phyloP scores from a whole-genome alignment of 2,329 filamentous ascomycete genomes.

The Thyridium curvatum region DNA sequence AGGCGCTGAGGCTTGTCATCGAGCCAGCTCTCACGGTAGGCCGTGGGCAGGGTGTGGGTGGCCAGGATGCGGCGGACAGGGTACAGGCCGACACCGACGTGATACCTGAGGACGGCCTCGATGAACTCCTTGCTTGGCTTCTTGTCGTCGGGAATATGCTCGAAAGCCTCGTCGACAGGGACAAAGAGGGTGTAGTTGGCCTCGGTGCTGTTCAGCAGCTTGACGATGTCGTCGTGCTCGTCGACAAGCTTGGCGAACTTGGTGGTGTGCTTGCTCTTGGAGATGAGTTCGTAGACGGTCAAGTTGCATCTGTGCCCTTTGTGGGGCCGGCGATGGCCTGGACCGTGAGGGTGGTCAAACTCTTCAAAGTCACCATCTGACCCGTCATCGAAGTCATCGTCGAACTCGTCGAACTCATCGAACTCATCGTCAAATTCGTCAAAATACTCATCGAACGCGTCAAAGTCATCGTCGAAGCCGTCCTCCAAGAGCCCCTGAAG shows the following conservation, averaged over 20 bases:
- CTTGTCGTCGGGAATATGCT: conserved; percentile 44
- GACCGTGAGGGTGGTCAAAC: background rate
- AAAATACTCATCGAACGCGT: too few relatives aligned
- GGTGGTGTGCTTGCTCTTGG: conserved; percentile 68
- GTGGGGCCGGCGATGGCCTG: conserved; percentile 11
- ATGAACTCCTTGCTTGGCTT: conserved; percentile 67
- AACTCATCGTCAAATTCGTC: too few relatives aligned
- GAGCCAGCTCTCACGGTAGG: conserved; percentile 51
- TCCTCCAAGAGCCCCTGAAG: too few relatives aligned
- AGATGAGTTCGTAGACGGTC: conserved; percentile 77
- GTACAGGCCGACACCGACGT: conserved; percentile 63
- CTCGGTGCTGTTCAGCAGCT: conserved; percentile 66
- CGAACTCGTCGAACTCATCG: background rate
- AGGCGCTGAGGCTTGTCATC: conserved; percentile 67
- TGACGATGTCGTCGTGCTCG: conserved; percentile 64
- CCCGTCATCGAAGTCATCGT: too few relatives aligned
- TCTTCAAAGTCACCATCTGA: background rate
- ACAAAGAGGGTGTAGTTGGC: conserved; percentile 77
- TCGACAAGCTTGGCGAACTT: conserved; percentile 72
- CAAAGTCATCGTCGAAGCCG: too few relatives aligned
- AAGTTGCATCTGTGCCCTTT: conserved; percentile 45
- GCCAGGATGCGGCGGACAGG: conserved; percentile 59
- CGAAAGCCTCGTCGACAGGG: conserved; percentile 71
- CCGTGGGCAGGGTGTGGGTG: conserved; percentile 69
- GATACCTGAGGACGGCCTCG: conserved; percentile 66